phyloP scores from a whole-genome alignment of 768 basidiomycete species.

The Coprinopsis sp. region DNA sequence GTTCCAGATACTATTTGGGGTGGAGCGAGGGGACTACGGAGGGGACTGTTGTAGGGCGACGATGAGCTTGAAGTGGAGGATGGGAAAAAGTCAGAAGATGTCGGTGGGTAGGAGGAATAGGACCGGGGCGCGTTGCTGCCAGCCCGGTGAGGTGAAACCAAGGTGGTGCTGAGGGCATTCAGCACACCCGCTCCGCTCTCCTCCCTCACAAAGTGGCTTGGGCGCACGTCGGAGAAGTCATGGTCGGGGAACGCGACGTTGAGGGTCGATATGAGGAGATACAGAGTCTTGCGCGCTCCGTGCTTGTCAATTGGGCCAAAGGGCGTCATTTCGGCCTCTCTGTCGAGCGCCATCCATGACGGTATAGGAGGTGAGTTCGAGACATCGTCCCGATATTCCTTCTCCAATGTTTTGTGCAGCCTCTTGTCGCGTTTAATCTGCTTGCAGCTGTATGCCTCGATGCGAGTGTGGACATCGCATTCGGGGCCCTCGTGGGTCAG shows the following conservation, averaged over 20 bases:
- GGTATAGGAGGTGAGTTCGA: slow-evolving; percentile 83
- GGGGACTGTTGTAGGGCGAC: slow-evolving; percentile 55
- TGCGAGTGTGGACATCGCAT: slow-evolving; percentile 83
- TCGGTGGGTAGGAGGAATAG: slow-evolving; percentile 83
- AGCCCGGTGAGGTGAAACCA: slow-evolving; percentile 66
- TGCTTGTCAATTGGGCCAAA: slow-evolving; percentile 91
- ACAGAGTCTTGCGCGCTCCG: slow-evolving; percentile 84
- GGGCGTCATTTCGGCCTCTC: slow-evolving; percentile 72
- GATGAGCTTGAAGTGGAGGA: slow-evolving; percentile 69
- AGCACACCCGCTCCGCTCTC: slow-evolving; percentile 75
- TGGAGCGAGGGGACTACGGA: slow-evolving; percentile 63
- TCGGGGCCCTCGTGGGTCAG: slow-evolving; percentile 85
- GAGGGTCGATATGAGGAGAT: slow-evolving; percentile 92
- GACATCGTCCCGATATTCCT: slow-evolving; percentile 75
- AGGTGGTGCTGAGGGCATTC: slow-evolving; percentile 78
- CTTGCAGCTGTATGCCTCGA: slow-evolving; percentile 98
- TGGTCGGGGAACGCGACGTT: slow-evolving; percentile 98
- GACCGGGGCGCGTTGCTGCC: slow-evolving; percentile 69
- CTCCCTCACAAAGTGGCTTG: slow-evolving; percentile 86
- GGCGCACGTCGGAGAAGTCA: slow-evolving; percentile 91
- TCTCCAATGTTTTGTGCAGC: slow-evolving; percentile 89
- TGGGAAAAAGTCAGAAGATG: slow-evolving; percentile 68
- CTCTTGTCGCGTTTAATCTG: slow-evolving; percentile 96
- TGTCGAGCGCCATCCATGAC: slow-evolving; percentile 68
- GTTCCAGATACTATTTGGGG: slow-evolving; percentile 76